Base-by-base conservation (phyloP, 495 filamentous ascomycete species). In the Parachaetomium inaequale region DNA sequence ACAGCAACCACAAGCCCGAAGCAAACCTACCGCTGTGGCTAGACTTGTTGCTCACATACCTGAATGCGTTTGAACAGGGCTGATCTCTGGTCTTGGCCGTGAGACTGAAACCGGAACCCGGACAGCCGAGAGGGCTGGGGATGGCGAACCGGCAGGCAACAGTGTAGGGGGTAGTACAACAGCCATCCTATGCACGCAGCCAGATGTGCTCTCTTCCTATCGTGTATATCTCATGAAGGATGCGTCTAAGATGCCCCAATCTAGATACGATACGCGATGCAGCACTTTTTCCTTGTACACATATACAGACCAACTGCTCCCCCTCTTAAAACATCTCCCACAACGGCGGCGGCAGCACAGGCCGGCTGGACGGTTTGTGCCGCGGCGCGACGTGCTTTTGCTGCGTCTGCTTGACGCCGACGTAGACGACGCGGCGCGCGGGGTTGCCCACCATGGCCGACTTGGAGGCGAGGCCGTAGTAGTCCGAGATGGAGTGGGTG, bases 381-480 rank as follows among this genome's bases (percentile, higher is more conserved):
- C 47, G 42, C 60, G 51, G 49, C 14, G 55, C 47, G 4, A 19
- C 1, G 46, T 55, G 58, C 36, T 56, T 38, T 61, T 81, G 70
- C 36, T 15, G 36, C 62, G 75, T 83, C 62, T 81, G 71, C 64
- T 77, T 83, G 67, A 93, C 77, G 4, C 91, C 89, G n/a, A 98
- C 89, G 68, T 96, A 98, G 0, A 95, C 92, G 62, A 96, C 88
- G 55, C 92, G 84, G 32, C 88, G 84, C 42, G 85, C 84, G 17
- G 91, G 90, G 66, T 88, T 79, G 21, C 89, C 91, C 17, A 86
- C 81, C 1, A 90, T 90, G 68, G 93, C 82, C 2, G 88, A 91
- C 81, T 89, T 92, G 45, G 91, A 93, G 52, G 84, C 85, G 59
- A 98, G 80, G 32, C 92, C 93, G 73, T 98, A 98, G 73, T 98